These are phyloP conservation scores for Cladophialophora immunda DNA, from an alignment of 2,329 filamentous ascomycete genomes.

Conservation along the genomic window DNA sequence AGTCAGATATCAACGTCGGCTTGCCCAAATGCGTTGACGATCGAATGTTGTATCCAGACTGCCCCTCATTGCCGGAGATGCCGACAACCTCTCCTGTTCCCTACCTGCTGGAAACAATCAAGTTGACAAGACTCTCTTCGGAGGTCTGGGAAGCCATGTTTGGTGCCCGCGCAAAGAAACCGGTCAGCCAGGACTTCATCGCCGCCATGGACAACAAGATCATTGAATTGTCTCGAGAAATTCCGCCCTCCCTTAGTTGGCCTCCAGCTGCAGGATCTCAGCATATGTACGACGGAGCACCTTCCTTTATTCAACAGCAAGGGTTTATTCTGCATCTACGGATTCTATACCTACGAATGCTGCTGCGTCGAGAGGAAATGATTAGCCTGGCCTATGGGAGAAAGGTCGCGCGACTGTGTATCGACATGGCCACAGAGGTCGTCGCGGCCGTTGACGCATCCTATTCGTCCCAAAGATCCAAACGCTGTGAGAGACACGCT, in stretches of 20 bases:
- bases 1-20: background rate
- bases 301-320: background rate
- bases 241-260: background rate
- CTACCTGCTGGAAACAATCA: background rate
- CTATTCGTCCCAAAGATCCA: background rate
- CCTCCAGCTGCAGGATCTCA: background rate
- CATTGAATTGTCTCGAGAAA: background rate
- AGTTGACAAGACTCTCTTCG: background rate
- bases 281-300: background rate
- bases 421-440: conserved; percentile 6
- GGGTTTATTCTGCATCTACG: background rate
- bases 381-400: background rate
- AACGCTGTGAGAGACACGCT: conserved; percentile 2
- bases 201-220: background rate
- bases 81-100: background rate
- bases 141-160: background rate
- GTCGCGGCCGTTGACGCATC: conserved; percentile 3
- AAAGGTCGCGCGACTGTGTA: background rate
- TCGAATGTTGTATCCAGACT: conserved; percentile 4
- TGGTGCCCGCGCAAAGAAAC: background rate
- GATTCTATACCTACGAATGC: background rate
- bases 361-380: background rate
- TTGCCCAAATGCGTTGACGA: conserved; percentile 3
- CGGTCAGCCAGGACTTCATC: background rate
- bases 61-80: background rate